A percentile compares a stretch with the other conserved stretches of the same genome.
Evolutionary conservation across 148 eudicot genomes (phyloP).

Genomic region (Agrostemma githago): DNA sequence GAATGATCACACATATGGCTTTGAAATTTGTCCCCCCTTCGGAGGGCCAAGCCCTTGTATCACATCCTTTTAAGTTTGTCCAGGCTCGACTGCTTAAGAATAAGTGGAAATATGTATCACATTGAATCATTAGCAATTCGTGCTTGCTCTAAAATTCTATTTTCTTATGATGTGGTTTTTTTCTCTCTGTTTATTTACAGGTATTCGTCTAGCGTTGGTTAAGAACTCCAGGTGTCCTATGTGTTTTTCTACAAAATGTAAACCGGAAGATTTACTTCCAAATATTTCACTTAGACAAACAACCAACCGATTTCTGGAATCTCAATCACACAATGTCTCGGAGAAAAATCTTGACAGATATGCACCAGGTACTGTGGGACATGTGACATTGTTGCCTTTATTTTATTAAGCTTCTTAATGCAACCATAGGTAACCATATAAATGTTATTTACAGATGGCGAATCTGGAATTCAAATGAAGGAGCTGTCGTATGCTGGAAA

Average conservation of each 20-base stretch:
- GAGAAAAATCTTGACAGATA: conserved; percentile 39
- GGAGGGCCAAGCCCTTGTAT: too few species aligned
- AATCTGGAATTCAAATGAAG: conserved; percentile 63
- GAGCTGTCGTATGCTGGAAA: conserved; percentile 37
- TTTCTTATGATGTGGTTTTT: not conserved
- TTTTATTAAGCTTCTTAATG: conserved; percentile 1
- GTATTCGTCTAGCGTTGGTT: conserved; percentile 39
- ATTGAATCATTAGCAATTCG: too few species aligned
- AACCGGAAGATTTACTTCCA: conserved; percentile 48
- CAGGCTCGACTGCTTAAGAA: not conserved
- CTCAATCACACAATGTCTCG: conserved; percentile 32
- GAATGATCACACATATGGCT: too few species aligned
- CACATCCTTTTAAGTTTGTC: too few species aligned
- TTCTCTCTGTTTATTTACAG: conserved; percentile 26
- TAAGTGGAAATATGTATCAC: not conserved
- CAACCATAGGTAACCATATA: not conserved
- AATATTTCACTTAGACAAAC: conserved; percentile 64
- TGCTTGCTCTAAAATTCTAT: not conserved
- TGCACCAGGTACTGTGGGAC: conserved; percentile 51
- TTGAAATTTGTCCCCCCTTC: too few species aligned
- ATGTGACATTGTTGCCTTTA: not conserved
- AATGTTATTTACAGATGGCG: conserved; percentile 45
- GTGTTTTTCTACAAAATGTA: conserved; percentile 53
- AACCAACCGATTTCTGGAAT: conserved; percentile 49
- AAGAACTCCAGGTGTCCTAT: conserved; percentile 52